These are phyloP conservation scores for Nakazawaea sp. DNA, from an alignment of 805 yeast genomes.

Conservation along the genomic window DNA sequence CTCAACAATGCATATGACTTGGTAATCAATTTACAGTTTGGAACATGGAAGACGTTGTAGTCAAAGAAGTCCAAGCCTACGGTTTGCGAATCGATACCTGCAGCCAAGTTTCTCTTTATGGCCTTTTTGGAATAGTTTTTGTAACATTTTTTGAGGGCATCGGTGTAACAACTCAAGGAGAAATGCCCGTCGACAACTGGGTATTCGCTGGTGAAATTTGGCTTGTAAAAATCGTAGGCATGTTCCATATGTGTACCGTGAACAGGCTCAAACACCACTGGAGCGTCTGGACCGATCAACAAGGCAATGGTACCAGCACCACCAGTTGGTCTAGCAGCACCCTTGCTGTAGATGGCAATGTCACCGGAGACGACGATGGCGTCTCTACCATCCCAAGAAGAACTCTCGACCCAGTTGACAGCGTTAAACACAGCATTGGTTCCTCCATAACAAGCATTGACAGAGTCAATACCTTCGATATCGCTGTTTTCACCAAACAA, in stretches of 20 bases:
- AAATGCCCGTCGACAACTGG: slow-evolving; percentile 97
- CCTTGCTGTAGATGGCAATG: slow-evolving; percentile 94
- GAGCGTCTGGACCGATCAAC: slow-evolving; percentile 96
- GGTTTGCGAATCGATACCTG: slow-evolving; percentile 39
- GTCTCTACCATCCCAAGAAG: slow-evolving; percentile 97
- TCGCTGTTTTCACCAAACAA: slow-evolving; percentile 84
- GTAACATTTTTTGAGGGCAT: slow-evolving; percentile 87
- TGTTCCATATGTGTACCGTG: slow-evolving; percentile 96
- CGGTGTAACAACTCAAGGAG: slow-evolving; percentile 88
- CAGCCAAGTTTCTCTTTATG: slow-evolving; percentile 38
- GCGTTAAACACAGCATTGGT: slow-evolving; percentile 92
- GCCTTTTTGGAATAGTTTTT: slow-evolving; percentile 75
- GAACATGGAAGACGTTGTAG: slow-evolving; percentile 95
- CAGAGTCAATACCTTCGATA: slow-evolving; percentile 91
- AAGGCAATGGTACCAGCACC: slow-evolving; percentile 97
- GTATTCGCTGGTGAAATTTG: slow-evolving; percentile 92
- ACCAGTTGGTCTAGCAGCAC: slow-evolving; percentile 99
- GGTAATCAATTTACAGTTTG: slow-evolving; percentile 91
- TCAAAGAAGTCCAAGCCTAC: slow-evolving; percentile 77
- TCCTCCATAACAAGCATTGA: slow-evolving; percentile 99
- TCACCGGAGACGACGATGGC: slow-evolving; percentile 97
- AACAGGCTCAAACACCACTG: slow-evolving; percentile 81
- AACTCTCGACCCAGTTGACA: slow-evolving; percentile 92
- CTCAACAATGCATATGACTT: slow-evolving; percentile 90
- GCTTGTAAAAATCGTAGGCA: slow-evolving; percentile 97